Evolutionary conservation across 2,329 filamentous ascomycete genomes (phyloP), one percentile per base, ranked within the genome.

Genomic region (Seiridium unicorne): DNA sequence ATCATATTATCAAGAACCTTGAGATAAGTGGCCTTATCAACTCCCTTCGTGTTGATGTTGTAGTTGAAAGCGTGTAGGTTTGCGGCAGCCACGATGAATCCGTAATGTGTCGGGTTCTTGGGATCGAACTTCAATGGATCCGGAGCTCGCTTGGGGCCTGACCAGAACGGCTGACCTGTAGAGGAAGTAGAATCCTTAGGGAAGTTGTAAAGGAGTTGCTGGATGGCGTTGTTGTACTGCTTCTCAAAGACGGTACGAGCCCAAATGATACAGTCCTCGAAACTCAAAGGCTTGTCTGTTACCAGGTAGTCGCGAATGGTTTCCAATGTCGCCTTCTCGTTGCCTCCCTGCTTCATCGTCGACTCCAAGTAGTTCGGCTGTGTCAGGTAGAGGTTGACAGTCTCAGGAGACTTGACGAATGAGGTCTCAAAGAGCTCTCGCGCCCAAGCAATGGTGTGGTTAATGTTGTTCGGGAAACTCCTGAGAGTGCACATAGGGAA

Each of bases 401-500:
- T 91, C 77, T 98, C 93, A 0, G 95, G 91, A 38, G 93, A 93
- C 68, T 94, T 95, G 68, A 96, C 93, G 69, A 98, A 99, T 67
- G 89, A 92, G 35, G 89, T 89, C 78, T 98, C 93, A 77, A 99
- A 99, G 65, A 97, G 85, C 74, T 98, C 95, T 70, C 96, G 92
- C 44, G 93, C 89, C 95, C 95, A 99, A 3, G 95, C 95, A 74
- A 99, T 99, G 0, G 95, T 98, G 76, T 99, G 95, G 78, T 99
- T 93, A 69, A 99, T 99, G 70, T 90, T 90, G 82, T 99, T 99
- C 61, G 95, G 95, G 82, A 99, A 99, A 76, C 93, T 97, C 72
- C 92, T 88, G 63, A 99, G 84, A 4, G 95, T 98, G 76, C 95
- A 99, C 93, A 98, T 98, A 0, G 95, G 95, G 84, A 99, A 98